A percentile compares a stretch with the other conserved stretches of the same genome.
These are phyloP conservation scores for Chlamydomonas reinhardtii DNA, from an alignment of 163 green algal species.

Conservation along the genomic window DNA sequence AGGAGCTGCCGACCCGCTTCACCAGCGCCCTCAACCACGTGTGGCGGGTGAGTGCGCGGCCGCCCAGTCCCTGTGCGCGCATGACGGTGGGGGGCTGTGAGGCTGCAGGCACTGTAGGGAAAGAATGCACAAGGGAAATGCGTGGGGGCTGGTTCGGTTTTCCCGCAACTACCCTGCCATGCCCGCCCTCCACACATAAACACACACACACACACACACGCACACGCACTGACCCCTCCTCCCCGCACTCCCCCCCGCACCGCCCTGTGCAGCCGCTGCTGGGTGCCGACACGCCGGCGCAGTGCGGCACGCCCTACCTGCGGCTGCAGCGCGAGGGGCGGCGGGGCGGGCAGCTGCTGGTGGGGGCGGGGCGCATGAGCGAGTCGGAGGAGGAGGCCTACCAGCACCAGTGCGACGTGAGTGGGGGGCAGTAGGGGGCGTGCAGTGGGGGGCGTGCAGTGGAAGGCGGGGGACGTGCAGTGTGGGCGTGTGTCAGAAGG, in stretches of 20 bases:
- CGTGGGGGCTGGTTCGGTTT: no score
- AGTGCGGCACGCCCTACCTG: constrained; percentile 52
- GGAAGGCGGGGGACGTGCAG: neutral
- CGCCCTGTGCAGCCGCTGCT: neutral
- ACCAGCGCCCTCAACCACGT: neutral
- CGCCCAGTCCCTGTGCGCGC: no score
- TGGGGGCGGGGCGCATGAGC: constrained; percentile 28
- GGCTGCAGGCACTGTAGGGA: no score
- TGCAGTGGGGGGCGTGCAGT: neutral
- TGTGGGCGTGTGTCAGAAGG: no score
- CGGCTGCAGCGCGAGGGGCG: constrained; percentile 49
- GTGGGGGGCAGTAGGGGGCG: neutral
- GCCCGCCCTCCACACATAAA: no score
- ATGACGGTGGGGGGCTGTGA: no score
- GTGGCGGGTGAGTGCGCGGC: neutral
- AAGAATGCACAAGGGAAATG: no score
- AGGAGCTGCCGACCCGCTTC: constrained; percentile 6
- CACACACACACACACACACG: no score
- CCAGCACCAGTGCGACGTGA: constrained; percentile 18
- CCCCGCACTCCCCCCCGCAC: neutral
- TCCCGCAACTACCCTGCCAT: no score
- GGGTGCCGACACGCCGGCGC: neutral
- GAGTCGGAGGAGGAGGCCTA: neutral
- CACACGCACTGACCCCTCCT: no score
- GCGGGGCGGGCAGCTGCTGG: constrained; percentile 51